phyloP scores from a whole-genome alignment of 352 stramenopile genomes.

The Pythium biforme region DNA sequence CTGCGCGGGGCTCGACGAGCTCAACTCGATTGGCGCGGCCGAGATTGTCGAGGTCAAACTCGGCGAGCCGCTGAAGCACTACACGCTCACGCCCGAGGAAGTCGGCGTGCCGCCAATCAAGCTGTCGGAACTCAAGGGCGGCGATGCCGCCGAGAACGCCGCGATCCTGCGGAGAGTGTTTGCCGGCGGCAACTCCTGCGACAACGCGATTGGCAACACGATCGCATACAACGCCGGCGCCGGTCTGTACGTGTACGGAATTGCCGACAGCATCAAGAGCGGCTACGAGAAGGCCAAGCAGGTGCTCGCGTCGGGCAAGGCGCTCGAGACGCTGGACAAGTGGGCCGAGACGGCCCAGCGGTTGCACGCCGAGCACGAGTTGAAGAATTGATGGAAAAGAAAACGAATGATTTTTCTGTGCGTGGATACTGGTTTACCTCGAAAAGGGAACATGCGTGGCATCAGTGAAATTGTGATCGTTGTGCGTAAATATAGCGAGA shows the following conservation, averaged over 20 bases:
- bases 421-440: too few relatives aligned
- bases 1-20: slow-evolving; percentile 98
- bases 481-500: slow-evolving; percentile 1
- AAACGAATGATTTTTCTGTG: neutral
- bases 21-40: slow-evolving; percentile 92
- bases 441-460: too few relatives aligned
- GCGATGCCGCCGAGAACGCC: slow-evolving; percentile 94
- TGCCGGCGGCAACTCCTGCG: slow-evolving; percentile 80
- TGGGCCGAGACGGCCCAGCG: slow-evolving; percentile 58
- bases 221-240: slow-evolving; percentile 98
- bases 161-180: slow-evolving; percentile 89
- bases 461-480: neutral
- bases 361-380: slow-evolving; percentile 33
- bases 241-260: slow-evolving; percentile 97
- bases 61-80: slow-evolving; percentile 43
- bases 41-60: slow-evolving; percentile 79
- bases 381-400: neutral
- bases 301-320: slow-evolving; percentile 67
- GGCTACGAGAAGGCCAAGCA: slow-evolving; percentile 83
- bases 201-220: slow-evolving; percentile 95
- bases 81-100: slow-evolving; percentile 47
- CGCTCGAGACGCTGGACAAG: slow-evolving; percentile 59
- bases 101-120: slow-evolving; percentile 91
- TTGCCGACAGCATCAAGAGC: slow-evolving; percentile 84
- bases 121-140: slow-evolving; percentile 94